These are phyloP conservation scores for Acorus calamus DNA, from an alignment of 106 monocot genomes.

Conservation along the genomic window DNA sequence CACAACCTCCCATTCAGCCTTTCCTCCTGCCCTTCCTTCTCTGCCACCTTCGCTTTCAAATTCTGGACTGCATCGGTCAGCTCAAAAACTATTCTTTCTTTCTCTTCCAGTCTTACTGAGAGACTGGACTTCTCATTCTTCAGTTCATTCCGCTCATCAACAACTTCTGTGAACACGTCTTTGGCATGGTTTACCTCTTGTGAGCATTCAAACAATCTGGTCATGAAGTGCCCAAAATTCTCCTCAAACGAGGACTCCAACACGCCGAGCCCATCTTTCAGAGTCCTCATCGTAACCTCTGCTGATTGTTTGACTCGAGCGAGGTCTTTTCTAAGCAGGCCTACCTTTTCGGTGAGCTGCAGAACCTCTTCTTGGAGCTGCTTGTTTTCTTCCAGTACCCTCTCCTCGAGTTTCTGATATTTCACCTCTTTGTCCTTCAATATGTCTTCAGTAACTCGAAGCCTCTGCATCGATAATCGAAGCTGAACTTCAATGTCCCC, in stretches of 20 bases:
- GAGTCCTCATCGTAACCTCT: conserved; percentile 16
- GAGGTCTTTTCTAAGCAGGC: conserved; percentile 19
- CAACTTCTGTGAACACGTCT: conserved; percentile 1
- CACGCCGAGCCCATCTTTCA: conserved; percentile 10
- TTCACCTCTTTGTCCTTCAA: too few relatives aligned
- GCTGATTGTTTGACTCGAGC: conserved; percentile 22
- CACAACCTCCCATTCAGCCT: conserved; percentile 2
- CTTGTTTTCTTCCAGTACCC: conserved; percentile 17
- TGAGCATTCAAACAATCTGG: conserved; percentile 17
- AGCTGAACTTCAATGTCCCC: conserved; percentile 53
- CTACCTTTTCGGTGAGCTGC: conserved; percentile 9
- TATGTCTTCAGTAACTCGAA: conserved; percentile 55
- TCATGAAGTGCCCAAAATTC: conserved; percentile 11
- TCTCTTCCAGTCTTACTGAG: conserved; percentile 21
- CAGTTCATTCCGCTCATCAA: conserved; percentile 25
- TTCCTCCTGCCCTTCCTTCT: conserved; percentile 18
- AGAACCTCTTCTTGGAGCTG: conserved; percentile 28
- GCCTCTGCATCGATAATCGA: conserved; percentile 54
- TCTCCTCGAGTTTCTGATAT: conserved; percentile 26
- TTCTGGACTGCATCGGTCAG: conserved; percentile 22
- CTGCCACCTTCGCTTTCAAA: conserved; percentile 13
- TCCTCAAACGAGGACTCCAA: conserved; percentile 19
- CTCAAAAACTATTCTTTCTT: conserved; percentile 23
- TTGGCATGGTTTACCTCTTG: conserved; percentile 27
- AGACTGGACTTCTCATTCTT: conserved; percentile 26